Conservation (phyloP, 768 basidiomycete species). For the Coprinopsis cinerea region DNA sequence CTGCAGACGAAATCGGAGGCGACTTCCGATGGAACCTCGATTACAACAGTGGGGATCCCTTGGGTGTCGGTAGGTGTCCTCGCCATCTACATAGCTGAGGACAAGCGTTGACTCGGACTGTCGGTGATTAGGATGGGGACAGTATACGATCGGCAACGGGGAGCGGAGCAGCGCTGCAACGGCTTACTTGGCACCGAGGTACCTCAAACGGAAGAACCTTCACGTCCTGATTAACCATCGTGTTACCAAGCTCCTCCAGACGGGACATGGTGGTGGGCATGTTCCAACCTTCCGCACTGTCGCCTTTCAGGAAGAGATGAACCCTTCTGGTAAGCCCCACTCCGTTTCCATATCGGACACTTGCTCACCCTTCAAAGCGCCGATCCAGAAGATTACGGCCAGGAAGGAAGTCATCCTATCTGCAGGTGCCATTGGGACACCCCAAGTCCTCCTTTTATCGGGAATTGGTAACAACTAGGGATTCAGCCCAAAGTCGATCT, state of each 20-base stretch:
- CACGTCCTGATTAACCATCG: constrained; percentile 24
- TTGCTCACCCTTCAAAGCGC: background rate
- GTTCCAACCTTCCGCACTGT: constrained; percentile 19
- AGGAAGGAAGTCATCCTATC: constrained; percentile 4
- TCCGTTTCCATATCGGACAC: constrained; percentile 3
- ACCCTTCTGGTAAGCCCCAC: constrained; percentile 4
- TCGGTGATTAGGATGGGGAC: constrained; percentile 29
- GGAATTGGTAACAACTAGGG: constrained; percentile 6
- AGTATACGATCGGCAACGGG: constrained; percentile 24
- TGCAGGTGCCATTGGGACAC: constrained; percentile 3
- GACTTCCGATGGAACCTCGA: constrained; percentile 38
- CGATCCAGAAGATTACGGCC: constrained; percentile 2
- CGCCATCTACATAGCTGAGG: constrained; percentile 1
- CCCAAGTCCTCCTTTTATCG: constrained; percentile 4
- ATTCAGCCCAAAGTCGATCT: constrained; percentile 5
- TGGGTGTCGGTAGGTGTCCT: constrained; percentile 29
- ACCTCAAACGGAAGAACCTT: constrained; percentile 23
- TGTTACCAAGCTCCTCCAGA: constrained; percentile 19
- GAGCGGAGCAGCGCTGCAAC: constrained; percentile 25
- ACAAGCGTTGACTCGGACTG: constrained; percentile 4
- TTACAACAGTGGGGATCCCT: constrained; percentile 33
- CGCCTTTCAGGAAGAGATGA: constrained; percentile 16
- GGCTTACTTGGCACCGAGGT: constrained; percentile 24
- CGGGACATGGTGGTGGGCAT: too few relatives aligned
- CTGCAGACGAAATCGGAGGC: constrained; percentile 26